Base-by-base conservation (phyloP, 2,329 filamentous ascomycete genomes). In the Diaporthe sp. region DNA sequence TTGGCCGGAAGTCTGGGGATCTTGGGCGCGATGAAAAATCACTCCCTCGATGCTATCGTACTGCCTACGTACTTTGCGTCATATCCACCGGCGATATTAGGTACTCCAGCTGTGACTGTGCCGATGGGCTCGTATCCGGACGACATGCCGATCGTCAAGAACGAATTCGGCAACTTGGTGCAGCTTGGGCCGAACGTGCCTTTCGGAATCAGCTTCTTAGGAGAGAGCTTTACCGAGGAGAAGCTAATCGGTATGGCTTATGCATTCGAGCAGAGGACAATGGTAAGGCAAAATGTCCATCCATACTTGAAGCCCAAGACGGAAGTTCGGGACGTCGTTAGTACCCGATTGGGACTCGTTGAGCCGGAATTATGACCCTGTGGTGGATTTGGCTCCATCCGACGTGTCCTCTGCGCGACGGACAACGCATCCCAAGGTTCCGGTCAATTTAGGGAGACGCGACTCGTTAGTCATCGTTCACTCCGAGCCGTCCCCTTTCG, bases 191-290 rank as follows among this genome's bases (percentile, higher is more conserved):
- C 91, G 0, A 89, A 89, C 25, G 38, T 74, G 17, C 72, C 72
- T 42, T 74, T 60, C 54, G 92, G 92, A 0, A 82, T 94, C 15
- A 86, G 86, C 10, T 94, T 94, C 78, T 83, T 93, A 60, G 93
- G 92, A 0, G 82, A 82, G 3, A 86, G 86, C 66, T 94, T 89
- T 84, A 89, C 86, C 47, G 92, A 94, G 81, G 89, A 88, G 78
- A 85, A 82, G 40, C 79, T 95, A 77, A 89, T 94, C 74, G 89
- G 89, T 0, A 87, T 91, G 79, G 92, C 92, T 9, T 94, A 92
- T 84, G 92, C 90, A 5, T 93, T 91, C 82, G 92, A 95, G 84
- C 90, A 93, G 83, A 84, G 86, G 76, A 92, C 82, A 0, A 69
- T 55, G 61, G 19, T 69, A 4, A 78, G 83, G 8, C 60, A 77